phyloP scores from a whole-genome alignment of 2,329 filamentous ascomycete species.

The Talaromyces albobiverticillius region DNA sequence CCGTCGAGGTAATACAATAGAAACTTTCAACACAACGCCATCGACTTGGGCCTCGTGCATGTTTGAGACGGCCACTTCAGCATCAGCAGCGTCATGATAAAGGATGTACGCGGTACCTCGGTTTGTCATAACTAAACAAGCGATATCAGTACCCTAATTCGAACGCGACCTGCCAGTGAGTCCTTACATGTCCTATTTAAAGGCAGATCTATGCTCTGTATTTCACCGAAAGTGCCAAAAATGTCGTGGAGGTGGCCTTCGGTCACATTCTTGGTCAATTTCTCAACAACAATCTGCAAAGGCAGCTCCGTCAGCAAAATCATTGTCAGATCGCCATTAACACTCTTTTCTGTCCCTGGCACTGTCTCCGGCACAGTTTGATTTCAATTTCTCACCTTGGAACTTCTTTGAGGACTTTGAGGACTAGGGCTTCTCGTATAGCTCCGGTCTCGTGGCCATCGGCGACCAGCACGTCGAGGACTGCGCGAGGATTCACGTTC shows the following conservation, averaged over 20 bases:
- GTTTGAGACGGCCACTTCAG: conserved; percentile 84
- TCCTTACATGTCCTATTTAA: conserved; percentile 75
- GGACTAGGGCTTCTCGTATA: conserved; percentile 34
- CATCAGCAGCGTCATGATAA: conserved; percentile 71
- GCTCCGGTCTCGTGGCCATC: conserved; percentile 37
- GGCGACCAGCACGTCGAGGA: conserved; percentile 39
- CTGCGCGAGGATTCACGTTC: conserved; percentile 31
- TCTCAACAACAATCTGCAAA: conserved; percentile 84
- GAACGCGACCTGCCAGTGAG: neutral
- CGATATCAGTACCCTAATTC: conserved; percentile 8
- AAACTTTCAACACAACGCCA: conserved; percentile 77
- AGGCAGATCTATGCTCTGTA: conserved; percentile 84
- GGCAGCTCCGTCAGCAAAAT: conserved; percentile 4
- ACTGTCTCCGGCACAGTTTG: neutral
- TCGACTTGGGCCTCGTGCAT: conserved; percentile 98
- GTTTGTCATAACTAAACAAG: conserved; percentile 71
- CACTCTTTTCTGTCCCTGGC: neutral
- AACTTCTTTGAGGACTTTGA: conserved; percentile 21
- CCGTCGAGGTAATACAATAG: conserved; percentile 79
- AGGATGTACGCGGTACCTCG: conserved; percentile 92
- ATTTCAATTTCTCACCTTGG: conserved; percentile 20
- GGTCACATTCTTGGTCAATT: conserved; percentile 91
- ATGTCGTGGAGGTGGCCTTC: conserved; percentile 87
- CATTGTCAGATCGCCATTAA: neutral
- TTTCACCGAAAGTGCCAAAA: conserved; percentile 81